phyloP scores from a whole-genome alignment of 2,329 filamentous ascomycete species.

The Nothopassalora personata region DNA sequence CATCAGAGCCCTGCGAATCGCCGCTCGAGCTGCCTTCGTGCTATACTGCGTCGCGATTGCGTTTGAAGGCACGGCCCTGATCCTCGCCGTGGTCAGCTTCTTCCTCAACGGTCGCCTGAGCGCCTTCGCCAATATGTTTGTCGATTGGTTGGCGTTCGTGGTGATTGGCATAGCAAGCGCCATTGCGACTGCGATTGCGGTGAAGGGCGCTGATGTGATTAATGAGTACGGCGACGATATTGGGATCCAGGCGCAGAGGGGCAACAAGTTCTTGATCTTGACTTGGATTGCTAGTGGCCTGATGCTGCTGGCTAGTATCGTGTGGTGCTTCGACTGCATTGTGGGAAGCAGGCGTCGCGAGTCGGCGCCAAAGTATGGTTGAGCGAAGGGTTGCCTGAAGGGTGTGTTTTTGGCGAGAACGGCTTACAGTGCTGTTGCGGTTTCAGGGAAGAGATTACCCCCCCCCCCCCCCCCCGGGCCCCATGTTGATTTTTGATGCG shows the following conservation, averaged over 20 bases:
- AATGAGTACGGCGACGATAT: conserved; percentile 50
- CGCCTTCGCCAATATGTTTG: conserved; percentile 47
- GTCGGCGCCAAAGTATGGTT: neutral
- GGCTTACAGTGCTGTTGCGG: neutral
- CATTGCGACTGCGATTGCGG: conserved; percentile 59
- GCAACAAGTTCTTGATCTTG: conserved; percentile 52
- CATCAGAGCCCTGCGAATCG: conserved; percentile 46
- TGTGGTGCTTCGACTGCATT: conserved; percentile 27
- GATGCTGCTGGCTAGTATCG: conserved; percentile 24
- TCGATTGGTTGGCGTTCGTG: conserved; percentile 50
- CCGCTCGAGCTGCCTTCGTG: conserved; percentile 51
- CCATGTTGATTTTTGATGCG: neutral
- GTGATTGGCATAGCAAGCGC: conserved; percentile 68
- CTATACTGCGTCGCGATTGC: conserved; percentile 56
- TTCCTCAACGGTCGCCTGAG: conserved; percentile 42
- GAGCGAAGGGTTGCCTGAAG: neutral
- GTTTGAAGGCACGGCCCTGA: conserved; percentile 47
- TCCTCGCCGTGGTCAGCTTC: conserved; percentile 43
- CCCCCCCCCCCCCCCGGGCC: too few species aligned
- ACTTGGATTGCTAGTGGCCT: conserved; percentile 53
- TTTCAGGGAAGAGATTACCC: neutral
- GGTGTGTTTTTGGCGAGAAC: neutral
- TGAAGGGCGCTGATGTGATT: conserved; percentile 49
- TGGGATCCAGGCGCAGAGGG: conserved; percentile 47
- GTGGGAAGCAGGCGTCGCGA: conserved; percentile 5